Evolutionary conservation across 345 rosid species (phyloP), one percentile per base, ranked within the genome.

Genomic region (Nephelium lappaceum): DNA sequence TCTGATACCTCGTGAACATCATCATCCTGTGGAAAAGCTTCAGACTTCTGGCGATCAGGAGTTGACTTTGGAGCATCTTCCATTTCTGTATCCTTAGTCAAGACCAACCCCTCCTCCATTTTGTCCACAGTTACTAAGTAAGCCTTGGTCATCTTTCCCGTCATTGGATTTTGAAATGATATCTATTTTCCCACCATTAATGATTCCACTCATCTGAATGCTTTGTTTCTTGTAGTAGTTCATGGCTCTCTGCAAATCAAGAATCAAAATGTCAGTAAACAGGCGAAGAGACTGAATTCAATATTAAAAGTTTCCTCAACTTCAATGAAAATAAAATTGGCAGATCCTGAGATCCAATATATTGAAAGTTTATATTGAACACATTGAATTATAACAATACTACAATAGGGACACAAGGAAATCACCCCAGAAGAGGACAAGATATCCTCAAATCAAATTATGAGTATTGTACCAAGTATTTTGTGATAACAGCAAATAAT

Each of bases 201-300:
- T 27, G 71, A 73, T 70, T 43, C 90, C 86, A 67, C 83, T 81
- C 8, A 82, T 72, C 69, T 86, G 90, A 60, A 84, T 79, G 79
- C 89, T 85, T 78, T 91, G 92, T 84, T 87, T 92, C 90, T 86
- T 96, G 86, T 94, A 96, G 14, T 88, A 86, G 76, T 86, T 87
- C 89, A 96, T 85, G 21, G 98, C 97, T 82, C 84, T 88, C 99
- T 96, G 93, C 84, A 85, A 43, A 65, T 66, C 21, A 80, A 31
- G 71, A 78, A 58, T 78, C 42, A 80, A 25, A 25, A 51, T 18
- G 21, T 71, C 65, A 79, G 43, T 27, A 64, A 69, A 72, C 38
- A 12, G 41, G 42, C 53, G 0, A n/a, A 36, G 0, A 47, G 15
- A 12, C 12, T 19, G 36, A 67, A 10, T 38, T 38, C 36, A 7